These are phyloP conservation scores for Medicago lupulina DNA, from an alignment of 306 rosid species.

Conservation along the genomic window DNA sequence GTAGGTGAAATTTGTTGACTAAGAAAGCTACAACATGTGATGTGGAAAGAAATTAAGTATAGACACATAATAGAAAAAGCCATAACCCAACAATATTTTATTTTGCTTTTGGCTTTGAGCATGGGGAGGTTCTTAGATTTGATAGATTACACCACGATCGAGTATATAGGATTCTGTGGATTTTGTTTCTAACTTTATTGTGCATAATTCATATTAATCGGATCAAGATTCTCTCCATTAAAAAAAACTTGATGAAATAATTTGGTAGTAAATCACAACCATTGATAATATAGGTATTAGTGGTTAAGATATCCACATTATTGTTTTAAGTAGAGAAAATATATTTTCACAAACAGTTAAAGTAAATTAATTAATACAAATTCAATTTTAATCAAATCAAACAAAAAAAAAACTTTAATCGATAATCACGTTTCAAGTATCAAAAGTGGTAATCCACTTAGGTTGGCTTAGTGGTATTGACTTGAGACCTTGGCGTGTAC, in stretches of 20 bases:
- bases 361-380: too few relatives aligned
- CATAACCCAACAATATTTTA: conserved; percentile 47
- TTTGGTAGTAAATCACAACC: too few relatives aligned
- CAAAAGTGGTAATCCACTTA: too few relatives aligned
- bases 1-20: conserved; percentile 51
- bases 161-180: conserved; percentile 28
- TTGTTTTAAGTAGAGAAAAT: too few relatives aligned
- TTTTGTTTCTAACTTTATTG: conserved; percentile 29
- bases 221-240: too few relatives aligned
- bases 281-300: too few relatives aligned
- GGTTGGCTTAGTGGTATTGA: too few relatives aligned
- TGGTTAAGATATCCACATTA: too few relatives aligned
- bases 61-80: conserved; percentile 6
- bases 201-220: neutral
- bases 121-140: conserved; percentile 38
- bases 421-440: neutral
- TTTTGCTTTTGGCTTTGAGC: conserved; percentile 44
- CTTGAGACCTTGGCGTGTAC: too few relatives aligned
- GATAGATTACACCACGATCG: conserved; percentile 21
- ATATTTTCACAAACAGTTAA: too few relatives aligned
- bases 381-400: neutral
- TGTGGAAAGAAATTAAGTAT: conserved; percentile 44
- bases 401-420: neutral
- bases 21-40: conserved; percentile 69
- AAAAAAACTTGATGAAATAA: too few relatives aligned